Percentiles rank a stretch among this genome's conserved stretches.
Conservation (phyloP, 2,329 filamentous ascomycete species). For the Blastomyces gilchristii region DNA sequence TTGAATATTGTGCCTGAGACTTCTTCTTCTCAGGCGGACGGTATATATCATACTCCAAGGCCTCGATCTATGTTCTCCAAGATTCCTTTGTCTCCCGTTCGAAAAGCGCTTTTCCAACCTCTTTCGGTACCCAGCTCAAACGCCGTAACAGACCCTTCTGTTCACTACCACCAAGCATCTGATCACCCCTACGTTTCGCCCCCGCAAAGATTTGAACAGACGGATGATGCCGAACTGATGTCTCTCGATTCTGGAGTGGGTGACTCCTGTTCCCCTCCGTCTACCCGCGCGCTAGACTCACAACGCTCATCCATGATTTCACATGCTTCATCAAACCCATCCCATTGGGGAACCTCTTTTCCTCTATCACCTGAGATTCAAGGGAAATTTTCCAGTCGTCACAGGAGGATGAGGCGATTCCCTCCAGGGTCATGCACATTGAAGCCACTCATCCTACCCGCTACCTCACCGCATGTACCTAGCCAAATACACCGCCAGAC, state of each 20-base stretch:
- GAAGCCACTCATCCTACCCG: conserved; percentile 26
- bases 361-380: conserved; percentile 19
- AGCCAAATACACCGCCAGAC: neutral
- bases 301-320: conserved; percentile 22
- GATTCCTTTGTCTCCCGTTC: conserved; percentile 20
- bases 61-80: conserved; percentile 25
- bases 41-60: conserved; percentile 16
- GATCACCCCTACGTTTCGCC: conserved; percentile 10
- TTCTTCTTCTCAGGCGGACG: conserved; percentile 13
- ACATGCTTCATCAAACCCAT: conserved; percentile 17
- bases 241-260: conserved; percentile 20
- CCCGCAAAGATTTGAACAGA: conserved; percentile 2
- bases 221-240: conserved; percentile 12
- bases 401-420: conserved; percentile 27
- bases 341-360: conserved; percentile 18
- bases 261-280: conserved; percentile 16
- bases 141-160: neutral
- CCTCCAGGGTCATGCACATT: conserved; percentile 27
- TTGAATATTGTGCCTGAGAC: neutral
- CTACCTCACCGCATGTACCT: conserved; percentile 9
- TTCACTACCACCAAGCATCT: neutral
- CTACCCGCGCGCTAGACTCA: conserved; percentile 14
- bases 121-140: conserved; percentile 12
- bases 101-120: conserved; percentile 15
- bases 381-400: conserved; percentile 16